Evolutionary conservation across 192 early-diverging fungal genomes (phyloP), one percentile per base, ranked within the genome.

Genomic region (Podila clonocystis): DNA sequence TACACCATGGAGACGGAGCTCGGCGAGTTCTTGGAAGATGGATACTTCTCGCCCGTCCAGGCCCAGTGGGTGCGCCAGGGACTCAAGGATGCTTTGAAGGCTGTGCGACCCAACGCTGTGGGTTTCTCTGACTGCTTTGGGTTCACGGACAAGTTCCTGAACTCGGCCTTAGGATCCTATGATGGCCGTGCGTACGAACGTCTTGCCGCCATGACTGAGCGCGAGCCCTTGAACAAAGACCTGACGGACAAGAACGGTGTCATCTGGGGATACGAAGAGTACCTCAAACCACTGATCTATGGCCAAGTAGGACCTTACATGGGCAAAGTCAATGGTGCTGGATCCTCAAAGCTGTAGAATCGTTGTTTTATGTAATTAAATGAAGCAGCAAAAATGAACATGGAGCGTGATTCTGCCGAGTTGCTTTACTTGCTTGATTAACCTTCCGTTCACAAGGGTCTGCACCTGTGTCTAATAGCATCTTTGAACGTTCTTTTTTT

Each of bases 61-160:
- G 75, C 86, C 0, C 31, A 67, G 0, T 73, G 84, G 83, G 26
- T 93, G n/a, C 90, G 87, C 58, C 49, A 69, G 2, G 67, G 73
- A 1, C 75, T 93, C 58, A 86, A 88, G 22, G 73, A 70, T 3
- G 45, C 87, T 9, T 82, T 94, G n/a, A 84, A 86, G 58, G 85
- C 87, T 1, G 82, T 97, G 0, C 82, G 94, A n/a, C 90, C 89
- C 38, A 89, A 97, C 73, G 93, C 93, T 8, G 90, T 97, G 9
- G 84, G 91, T 0, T 88, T 97, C 17, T 92, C 93, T 13, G 95
- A 97, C 45, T 89, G 94, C 1, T 95, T 93, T 85, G 90, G 87
- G 34, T 82, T 94, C 28, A 85, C 93, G 2, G 95, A 97, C 60
- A 89, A 88, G 63, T 82, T 86, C n/a, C 83, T 97, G 29, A 89